These are phyloP conservation scores for Phytomonas serpens DNA, from an alignment of 208 protist genomes.

Conservation along the genomic window DNA sequence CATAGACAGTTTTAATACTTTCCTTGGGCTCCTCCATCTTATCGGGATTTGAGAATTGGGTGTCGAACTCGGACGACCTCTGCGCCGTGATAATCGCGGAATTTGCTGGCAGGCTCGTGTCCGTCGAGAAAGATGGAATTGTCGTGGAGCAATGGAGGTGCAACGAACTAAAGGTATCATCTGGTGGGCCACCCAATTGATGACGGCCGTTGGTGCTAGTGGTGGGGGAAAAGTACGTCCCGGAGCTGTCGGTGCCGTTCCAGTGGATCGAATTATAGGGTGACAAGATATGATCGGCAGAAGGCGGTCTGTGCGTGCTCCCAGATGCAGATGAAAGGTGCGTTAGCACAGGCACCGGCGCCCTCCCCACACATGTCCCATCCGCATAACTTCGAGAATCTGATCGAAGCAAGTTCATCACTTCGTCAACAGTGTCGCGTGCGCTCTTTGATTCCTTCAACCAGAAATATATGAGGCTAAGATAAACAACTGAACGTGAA, in stretches of 20 bases:
- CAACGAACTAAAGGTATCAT: background rate
- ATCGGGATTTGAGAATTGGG: background rate
- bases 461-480: background rate
- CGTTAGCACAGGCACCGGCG: background rate
- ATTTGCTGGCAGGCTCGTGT: background rate
- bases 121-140: background rate
- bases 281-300: background rate
- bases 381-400: background rate
- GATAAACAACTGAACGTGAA: background rate
- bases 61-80: background rate
- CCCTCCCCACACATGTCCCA: background rate
- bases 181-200: background rate
- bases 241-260: background rate
- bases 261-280: background rate
- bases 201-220: background rate
- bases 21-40: background rate
- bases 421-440: background rate
- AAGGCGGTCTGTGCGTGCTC: background rate
- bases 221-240: background rate
- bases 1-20: conserved; percentile 38
- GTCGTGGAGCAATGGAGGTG: background rate
- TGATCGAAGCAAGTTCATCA: background rate
- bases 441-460: background rate
- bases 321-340: background rate
- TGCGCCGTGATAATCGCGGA: background rate